Percentiles rank a stretch among this genome's conserved stretches.
Evolutionary conservation across 106 monocot species (phyloP).

Genomic region (Apostasia shenzhenica): DNA sequence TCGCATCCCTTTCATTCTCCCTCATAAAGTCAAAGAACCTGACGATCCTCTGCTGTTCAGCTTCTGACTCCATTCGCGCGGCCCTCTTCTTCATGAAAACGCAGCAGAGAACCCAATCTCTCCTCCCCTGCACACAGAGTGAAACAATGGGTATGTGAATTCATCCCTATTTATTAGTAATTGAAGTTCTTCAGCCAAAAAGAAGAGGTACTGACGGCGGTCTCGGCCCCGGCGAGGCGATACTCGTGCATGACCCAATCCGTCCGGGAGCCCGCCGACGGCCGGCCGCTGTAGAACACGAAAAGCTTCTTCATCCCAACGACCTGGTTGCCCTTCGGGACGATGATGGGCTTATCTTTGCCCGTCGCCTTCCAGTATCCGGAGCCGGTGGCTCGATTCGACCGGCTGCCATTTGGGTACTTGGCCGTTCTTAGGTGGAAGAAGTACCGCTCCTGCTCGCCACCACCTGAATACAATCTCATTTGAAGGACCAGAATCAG

Average conservation of each 20-base stretch:
- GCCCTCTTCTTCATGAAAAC: constrained; percentile 66
- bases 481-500: not conserved
- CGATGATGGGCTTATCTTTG: constrained; percentile 44
- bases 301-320: constrained; percentile 78
- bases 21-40: constrained; percentile 27
- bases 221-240: constrained; percentile 29
- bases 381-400: constrained; percentile 45
- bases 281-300: constrained; percentile 70
- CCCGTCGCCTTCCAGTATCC: constrained; percentile 94
- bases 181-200: constrained; percentile 16
- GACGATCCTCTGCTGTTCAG: not conserved
- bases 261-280: constrained; percentile 37
- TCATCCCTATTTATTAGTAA: constrained; percentile 12
- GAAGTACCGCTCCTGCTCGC: constrained; percentile 64
- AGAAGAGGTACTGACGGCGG: not conserved
- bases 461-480: constrained; percentile 21
- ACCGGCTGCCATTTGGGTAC: constrained; percentile 42
- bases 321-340: constrained; percentile 23
- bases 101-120: constrained; percentile 73
- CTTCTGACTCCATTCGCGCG: constrained; percentile 6
- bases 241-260: constrained; percentile 98
- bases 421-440: constrained; percentile 53
- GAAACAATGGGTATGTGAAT: not conserved
- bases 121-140: not conserved
- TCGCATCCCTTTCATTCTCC: not conserved